Conservation (phyloP, 768 basidiomycete genomes). For the Psilocybe azurescens region DNA sequence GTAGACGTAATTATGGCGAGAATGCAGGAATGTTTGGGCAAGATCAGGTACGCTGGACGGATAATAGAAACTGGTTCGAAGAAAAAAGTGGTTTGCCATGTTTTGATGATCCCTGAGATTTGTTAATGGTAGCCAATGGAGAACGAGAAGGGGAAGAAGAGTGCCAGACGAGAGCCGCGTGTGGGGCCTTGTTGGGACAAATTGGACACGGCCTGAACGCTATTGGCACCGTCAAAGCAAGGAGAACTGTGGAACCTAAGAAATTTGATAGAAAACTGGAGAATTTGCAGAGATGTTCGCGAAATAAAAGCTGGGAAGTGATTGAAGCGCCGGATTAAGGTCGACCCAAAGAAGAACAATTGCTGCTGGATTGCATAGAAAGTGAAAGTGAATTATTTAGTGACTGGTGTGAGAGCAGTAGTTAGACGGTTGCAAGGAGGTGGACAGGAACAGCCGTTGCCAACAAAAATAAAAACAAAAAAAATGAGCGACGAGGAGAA, state of each 20-base stretch:
- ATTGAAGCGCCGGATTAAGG: constrained; percentile 5
- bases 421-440: constrained; percentile 12
- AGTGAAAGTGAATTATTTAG: background rate
- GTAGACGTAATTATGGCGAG: background rate
- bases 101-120: constrained; percentile 22
- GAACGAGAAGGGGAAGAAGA: constrained; percentile 21
- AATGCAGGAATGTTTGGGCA: background rate
- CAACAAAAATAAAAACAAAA: constrained; percentile 7
- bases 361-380: background rate
- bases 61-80: constrained; percentile 9
- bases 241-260: background rate
- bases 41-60: constrained; percentile 24
- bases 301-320: background rate
- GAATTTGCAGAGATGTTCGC: constrained; percentile 1
- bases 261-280: constrained; percentile 2
- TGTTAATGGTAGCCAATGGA: constrained; percentile 20
- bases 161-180: constrained; percentile 31
- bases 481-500: background rate
- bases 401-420: background rate
- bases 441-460: constrained; percentile 13
- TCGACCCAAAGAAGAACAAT: constrained; percentile 7
- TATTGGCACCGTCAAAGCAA: constrained; percentile 19
- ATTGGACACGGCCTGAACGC: constrained; percentile 14
- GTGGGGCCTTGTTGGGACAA: constrained; percentile 15
- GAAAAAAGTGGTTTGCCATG: constrained; percentile 15